Percentiles rank a stretch among this genome's conserved stretches.
phyloP scores from a whole-genome alignment of 169 alveolate genomes.

The Ichthyophthirius multifiliis region DNA sequence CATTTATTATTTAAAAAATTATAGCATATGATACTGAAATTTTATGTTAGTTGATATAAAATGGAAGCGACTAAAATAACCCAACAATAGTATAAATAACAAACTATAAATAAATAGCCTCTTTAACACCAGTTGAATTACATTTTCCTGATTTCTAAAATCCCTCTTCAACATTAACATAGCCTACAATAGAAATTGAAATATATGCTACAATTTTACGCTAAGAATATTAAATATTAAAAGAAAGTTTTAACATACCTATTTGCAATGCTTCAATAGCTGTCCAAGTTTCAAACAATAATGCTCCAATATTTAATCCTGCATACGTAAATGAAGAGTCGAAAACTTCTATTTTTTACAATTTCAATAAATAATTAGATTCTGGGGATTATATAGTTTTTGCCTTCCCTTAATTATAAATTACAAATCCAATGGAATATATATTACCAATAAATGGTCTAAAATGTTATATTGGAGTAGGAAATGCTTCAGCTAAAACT shows the following conservation, averaged over 20 bases:
- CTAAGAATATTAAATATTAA: neutral
- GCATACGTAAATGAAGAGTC: neutral
- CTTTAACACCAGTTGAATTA: neutral
- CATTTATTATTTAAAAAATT: too few species aligned
- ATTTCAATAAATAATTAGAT: neutral
- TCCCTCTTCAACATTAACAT: neutral
- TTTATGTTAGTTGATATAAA: too few species aligned
- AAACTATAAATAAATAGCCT: neutral
- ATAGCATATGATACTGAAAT: too few species aligned
- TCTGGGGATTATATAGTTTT: neutral
- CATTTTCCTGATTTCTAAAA: neutral
- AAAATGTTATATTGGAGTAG: neutral
- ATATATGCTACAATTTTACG: neutral
- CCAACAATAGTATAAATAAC: neutral
- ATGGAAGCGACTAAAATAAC: neutral
- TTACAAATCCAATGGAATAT: neutral
- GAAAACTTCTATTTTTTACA: neutral
- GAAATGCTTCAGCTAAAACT: neutral
- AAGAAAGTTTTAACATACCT: neutral
- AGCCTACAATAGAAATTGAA: neutral
- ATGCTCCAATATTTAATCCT: slow-evolving; percentile 2
- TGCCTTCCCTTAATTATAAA: neutral
- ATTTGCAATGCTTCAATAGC: neutral
- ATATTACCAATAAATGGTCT: neutral
- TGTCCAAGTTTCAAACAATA: neutral